phyloP scores from a whole-genome alignment of 495 filamentous ascomycete species.

The Copromyces sp. region DNA sequence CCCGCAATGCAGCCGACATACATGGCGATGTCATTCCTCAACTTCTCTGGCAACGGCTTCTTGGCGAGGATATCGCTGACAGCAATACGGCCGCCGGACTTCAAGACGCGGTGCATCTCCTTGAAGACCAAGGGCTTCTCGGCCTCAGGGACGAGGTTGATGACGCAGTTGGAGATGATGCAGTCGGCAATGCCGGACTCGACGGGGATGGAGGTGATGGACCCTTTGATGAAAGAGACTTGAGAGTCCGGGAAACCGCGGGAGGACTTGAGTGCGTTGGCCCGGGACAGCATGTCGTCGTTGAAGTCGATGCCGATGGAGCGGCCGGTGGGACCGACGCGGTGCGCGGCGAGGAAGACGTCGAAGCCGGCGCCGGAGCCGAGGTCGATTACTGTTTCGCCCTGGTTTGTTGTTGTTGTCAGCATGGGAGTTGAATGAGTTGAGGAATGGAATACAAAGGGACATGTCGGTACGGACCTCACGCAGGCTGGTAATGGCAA shows the following conservation, averaged over 20 bases:
- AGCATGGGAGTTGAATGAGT: too few species aligned
- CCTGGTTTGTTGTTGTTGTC: conserved; percentile 20
- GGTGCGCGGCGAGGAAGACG: conserved; percentile 48
- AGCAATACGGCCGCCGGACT: conserved; percentile 50
- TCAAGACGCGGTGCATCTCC: conserved; percentile 53
- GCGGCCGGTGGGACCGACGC: conserved; percentile 43
- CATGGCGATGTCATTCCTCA: conserved; percentile 39
- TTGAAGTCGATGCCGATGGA: conserved; percentile 62
- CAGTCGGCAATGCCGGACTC: conserved; percentile 38
- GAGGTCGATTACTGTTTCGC: conserved; percentile 55
- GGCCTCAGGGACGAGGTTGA: conserved; percentile 51
- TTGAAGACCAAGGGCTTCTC: conserved; percentile 49
- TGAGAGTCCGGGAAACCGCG: conserved; percentile 24
- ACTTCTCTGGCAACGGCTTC: conserved; percentile 37
- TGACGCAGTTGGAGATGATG: conserved; percentile 49
- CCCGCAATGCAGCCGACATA: conserved; percentile 55
- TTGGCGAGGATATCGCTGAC: conserved; percentile 55
- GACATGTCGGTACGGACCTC: conserved; percentile 31
- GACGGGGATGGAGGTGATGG: conserved; percentile 45
- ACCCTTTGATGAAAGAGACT: conserved; percentile 40
- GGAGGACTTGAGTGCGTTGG: conserved; percentile 34
- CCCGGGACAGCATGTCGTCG: conserved; percentile 50
- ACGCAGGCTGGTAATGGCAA: conserved; percentile 43
- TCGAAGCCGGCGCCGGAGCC: conserved; percentile 57
- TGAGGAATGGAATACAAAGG: neutral